Evolutionary conservation across 257 asterid genomes (phyloP).

Genomic region (Schizonepeta tenuifolia): DNA sequence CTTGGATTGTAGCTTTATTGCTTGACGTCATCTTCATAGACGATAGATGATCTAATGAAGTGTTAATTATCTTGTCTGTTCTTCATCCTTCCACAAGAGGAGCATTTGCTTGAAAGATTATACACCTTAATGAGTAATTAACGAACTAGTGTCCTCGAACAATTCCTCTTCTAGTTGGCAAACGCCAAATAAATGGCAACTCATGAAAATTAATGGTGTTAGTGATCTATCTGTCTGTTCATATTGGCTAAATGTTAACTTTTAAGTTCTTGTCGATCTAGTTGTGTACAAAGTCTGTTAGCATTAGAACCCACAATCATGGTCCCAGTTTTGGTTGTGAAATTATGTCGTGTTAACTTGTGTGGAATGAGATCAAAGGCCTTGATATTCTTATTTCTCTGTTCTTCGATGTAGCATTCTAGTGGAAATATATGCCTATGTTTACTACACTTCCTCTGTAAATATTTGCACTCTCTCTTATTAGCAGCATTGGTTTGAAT

Average conservation of each 20-base stretch:
- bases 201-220: neutral
- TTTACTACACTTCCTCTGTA: neutral
- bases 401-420: neutral
- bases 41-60: neutral
- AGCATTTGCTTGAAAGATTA: neutral
- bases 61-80: neutral
- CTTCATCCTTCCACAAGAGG: neutral
- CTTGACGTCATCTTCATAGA: neutral
- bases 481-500: slow-evolving; percentile 8
- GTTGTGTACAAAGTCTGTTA: neutral
- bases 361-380: neutral
- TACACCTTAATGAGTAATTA: neutral
- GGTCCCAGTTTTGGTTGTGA: slow-evolving; percentile 5
- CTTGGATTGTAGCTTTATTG: neutral
- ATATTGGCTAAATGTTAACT: neutral
- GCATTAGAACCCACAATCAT: no score
- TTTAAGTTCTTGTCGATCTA: neutral
- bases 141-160: neutral
- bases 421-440: neutral
- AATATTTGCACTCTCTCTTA: neutral
- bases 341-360: neutral
- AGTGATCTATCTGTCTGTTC: neutral
- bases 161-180: neutral
- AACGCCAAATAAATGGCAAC: neutral
- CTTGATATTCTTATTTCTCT: neutral